These are phyloP conservation scores for Pseudotulostoma volvatum DNA, from an alignment of 495 filamentous ascomycete species.

Conservation along the genomic window DNA sequence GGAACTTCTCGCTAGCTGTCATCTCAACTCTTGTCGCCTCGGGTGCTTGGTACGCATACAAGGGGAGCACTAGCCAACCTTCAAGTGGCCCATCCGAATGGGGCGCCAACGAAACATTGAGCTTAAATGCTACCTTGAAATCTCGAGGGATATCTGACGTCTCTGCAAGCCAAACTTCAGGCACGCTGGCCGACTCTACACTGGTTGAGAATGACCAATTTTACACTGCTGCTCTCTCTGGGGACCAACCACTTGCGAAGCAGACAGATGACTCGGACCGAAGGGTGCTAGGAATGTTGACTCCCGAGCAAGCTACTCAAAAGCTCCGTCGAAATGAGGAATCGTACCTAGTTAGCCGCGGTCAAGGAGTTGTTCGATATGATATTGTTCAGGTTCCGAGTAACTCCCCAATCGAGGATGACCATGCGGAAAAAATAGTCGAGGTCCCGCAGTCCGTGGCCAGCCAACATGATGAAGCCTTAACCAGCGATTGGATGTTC, in stretches of 20 bases:
- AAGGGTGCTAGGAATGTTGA: conserved; percentile 85
- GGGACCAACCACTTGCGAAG: conserved; percentile 72
- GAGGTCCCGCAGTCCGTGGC: conserved; percentile 53
- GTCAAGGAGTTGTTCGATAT: conserved; percentile 83
- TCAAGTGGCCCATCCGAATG: too few relatives aligned
- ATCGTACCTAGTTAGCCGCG: conserved; percentile 78
- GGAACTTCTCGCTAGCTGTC: conserved; percentile 43
- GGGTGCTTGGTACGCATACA: conserved; percentile 50
- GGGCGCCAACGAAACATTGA: background rate
- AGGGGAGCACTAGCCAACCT: conserved; percentile 15
- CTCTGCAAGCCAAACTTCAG: conserved; percentile 1
- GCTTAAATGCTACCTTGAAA: background rate
- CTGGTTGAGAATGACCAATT: conserved; percentile 72
- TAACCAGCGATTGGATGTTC: conserved; percentile 95
- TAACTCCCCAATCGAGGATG: conserved; percentile 97
- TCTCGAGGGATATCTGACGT: conserved; percentile 4
- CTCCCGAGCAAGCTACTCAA: conserved; percentile 81
- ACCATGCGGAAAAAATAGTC: conserved; percentile 93
- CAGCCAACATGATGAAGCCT: conserved; percentile 29
- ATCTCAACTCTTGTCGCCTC: conserved; percentile 45
- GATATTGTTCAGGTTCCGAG: conserved; percentile 89
- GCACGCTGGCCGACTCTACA: conserved; percentile 21
- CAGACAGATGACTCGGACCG: conserved; percentile 64
- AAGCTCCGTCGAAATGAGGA: conserved; percentile 80
- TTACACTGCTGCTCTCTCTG: conserved; percentile 64